A percentile compares a stretch with the other conserved stretches of the same genome.
Evolutionary conservation across 2,329 filamentous ascomycete genomes (phyloP).

Genomic region (Microsporum ferrugineum): DNA sequence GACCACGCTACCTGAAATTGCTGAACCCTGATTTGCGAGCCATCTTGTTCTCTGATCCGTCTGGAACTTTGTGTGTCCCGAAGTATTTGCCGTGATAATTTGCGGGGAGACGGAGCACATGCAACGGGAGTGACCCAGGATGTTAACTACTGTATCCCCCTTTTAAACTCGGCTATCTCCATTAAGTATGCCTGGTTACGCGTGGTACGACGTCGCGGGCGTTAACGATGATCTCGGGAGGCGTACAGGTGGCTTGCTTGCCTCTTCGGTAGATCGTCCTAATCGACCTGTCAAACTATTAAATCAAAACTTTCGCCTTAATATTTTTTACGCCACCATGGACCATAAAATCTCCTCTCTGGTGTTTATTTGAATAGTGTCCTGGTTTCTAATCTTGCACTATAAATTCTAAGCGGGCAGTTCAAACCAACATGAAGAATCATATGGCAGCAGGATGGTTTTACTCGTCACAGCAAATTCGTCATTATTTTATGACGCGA

Average conservation of each 20-base stretch:
- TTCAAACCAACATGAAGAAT: constrained; percentile 19
- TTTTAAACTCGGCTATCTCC: not conserved
- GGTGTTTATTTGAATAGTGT: no score
- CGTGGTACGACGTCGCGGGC: not conserved
- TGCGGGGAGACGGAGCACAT: not conserved
- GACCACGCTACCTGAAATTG: not conserved
- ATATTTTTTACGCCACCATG: no score
- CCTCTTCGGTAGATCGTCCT: no score
- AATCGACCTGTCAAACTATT: no score
- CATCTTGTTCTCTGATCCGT: not conserved
- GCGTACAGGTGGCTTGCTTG: not conserved
- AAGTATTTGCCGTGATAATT: not conserved
- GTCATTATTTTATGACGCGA: constrained; percentile 25
- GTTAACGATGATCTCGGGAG: not conserved
- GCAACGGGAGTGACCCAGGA: not conserved
- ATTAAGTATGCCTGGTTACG: not conserved
- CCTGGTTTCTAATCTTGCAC: no score
- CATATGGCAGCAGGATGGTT: constrained; percentile 24
- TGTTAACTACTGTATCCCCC: not conserved
- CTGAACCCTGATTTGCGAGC: not conserved
- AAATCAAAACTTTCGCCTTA: no score
- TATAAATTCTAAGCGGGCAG: not conserved
- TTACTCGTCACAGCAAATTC: constrained; percentile 25
- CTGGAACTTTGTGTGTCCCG: not conserved
- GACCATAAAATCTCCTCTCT: no score